A percentile compares a stretch with the other conserved stretches of the same genome.
Conservation (phyloP, 2,329 filamentous ascomycete species). For the Fusarium sp. region DNA sequence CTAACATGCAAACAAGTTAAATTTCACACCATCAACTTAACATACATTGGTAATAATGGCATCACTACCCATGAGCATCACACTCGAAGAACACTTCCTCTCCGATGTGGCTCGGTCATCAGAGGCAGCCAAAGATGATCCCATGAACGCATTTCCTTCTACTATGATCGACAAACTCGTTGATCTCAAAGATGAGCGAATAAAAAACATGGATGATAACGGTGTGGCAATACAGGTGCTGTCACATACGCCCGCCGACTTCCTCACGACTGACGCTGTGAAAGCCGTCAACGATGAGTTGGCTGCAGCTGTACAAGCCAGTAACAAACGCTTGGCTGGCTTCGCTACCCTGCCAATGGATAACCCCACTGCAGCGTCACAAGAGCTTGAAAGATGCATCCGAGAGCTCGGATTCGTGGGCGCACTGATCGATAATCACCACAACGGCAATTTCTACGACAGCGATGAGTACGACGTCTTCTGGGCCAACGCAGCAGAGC, state of each 20-base stretch:
- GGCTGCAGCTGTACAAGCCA: neutral
- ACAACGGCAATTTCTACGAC: neutral
- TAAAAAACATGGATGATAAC: neutral
- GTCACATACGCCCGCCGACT: neutral
- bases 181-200: neutral
- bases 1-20: too few relatives aligned
- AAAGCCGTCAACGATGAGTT: neutral
- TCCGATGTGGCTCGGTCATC: neutral
- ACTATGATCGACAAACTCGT: neutral
- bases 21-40: too few relatives aligned
- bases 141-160: neutral
- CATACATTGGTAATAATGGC: rapidly evolving
- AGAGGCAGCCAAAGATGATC: neutral
- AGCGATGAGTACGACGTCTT: neutral
- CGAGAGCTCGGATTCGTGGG: neutral
- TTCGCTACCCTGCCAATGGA: neutral
- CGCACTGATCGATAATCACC: neutral
- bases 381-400: neutral
- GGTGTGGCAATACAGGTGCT: neutral
- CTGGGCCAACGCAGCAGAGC: neutral
- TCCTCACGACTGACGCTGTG: neutral
- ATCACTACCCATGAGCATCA: neutral
- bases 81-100: constrained; percentile 1
- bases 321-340: neutral
- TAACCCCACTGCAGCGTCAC: neutral